These are phyloP conservation scores for Fusarium sp. DNA, from an alignment of 2,329 filamentous ascomycete species.

Conservation along the genomic window DNA sequence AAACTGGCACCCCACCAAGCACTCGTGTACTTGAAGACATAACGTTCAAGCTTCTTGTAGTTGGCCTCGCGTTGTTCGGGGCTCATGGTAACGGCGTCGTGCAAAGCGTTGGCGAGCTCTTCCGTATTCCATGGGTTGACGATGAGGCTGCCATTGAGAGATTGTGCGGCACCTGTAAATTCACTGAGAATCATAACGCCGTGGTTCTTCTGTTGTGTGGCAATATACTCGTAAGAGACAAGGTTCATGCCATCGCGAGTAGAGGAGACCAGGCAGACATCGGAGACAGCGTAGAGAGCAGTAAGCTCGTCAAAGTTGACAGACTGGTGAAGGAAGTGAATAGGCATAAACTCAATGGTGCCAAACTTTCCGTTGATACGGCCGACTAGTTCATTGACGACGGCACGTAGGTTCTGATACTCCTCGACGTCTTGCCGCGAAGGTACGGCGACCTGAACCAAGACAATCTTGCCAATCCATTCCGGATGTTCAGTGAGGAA, in stretches of 20 bases:
- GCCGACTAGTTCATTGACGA: conserved; percentile 96
- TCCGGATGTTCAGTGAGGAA: conserved; percentile 97
- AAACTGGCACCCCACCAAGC: conserved; percentile 97
- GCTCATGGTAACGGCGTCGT: conserved; percentile 97
- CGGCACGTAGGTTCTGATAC: conserved; percentile 94
- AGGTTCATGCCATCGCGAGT: conserved; percentile 99
- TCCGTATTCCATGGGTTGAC: conserved; percentile 99
- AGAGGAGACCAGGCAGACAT: conserved; percentile 91
- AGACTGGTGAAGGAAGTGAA: conserved; percentile 97
- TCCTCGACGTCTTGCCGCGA: conserved; percentile 96
- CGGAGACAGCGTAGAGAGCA: conserved; percentile 90
- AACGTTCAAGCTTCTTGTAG: conserved; percentile 91
- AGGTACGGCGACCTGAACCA: conserved; percentile 95
- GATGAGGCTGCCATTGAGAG: conserved; percentile 90
- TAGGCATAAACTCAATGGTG: conserved; percentile 98
- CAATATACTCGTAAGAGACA: conserved; percentile 98
- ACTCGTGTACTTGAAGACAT: conserved; percentile 97
- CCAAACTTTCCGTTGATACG: conserved; percentile 97
- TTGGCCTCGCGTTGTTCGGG: conserved; percentile 87
- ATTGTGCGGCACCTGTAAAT: conserved; percentile 95
- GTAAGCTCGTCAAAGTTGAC: conserved; percentile 95
- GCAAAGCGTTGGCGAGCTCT: conserved; percentile 90
- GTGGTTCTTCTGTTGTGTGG: conserved; percentile 88
- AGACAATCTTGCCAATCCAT: conserved; percentile 96
- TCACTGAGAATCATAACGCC: conserved; percentile 96